phyloP scores from a whole-genome alignment of 1,284 basidiomycete genomes.

The Termitomyces sp. region DNA sequence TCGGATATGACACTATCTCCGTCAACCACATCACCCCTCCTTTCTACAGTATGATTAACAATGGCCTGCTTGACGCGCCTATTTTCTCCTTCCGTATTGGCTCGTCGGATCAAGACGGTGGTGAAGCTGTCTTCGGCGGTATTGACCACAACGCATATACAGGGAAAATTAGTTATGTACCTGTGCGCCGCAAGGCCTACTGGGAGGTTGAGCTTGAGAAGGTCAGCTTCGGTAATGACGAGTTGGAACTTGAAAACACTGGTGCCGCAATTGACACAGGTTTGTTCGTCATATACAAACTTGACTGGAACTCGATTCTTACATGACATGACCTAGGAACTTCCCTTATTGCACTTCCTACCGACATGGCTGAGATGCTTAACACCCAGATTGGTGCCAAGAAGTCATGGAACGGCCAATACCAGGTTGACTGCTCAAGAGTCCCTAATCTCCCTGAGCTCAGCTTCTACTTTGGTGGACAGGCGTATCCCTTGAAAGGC shows the following conservation, averaged over 20 bases:
- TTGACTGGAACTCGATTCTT: not conserved
- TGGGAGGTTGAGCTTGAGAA: conserved; percentile 96
- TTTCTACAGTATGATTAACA: conserved; percentile 91
- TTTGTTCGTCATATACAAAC: conserved; percentile 26
- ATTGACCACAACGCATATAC: conserved; percentile 77
- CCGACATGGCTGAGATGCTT: conserved; percentile 96
- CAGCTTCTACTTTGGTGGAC: conserved; percentile 79
- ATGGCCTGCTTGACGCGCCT: conserved; percentile 78
- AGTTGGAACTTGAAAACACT: conserved; percentile 82
- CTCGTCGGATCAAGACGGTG: conserved; percentile 81
- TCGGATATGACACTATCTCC: conserved; percentile 94
- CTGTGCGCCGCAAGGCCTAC: conserved; percentile 94
- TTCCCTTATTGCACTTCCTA: conserved; percentile 86
- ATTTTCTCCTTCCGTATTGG: conserved; percentile 97
- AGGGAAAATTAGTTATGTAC: conserved; percentile 85
- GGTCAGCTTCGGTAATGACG: conserved; percentile 81
- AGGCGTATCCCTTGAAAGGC: conserved; percentile 76
- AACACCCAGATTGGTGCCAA: conserved; percentile 94
- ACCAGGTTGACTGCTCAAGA: conserved; percentile 85
- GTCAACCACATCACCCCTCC: conserved; percentile 94
- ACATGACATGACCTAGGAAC: conserved; percentile 50
- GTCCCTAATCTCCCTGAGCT: conserved; percentile 85
- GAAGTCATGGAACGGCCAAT: conserved; percentile 93
- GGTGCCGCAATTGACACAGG: conserved; percentile 97
- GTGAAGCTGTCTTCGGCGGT: conserved; percentile 93